Percentiles rank a stretch among this genome's conserved stretches.
These are phyloP conservation scores for Gossypium turneri DNA, from an alignment of 345 rosid species.

Conservation along the genomic window DNA sequence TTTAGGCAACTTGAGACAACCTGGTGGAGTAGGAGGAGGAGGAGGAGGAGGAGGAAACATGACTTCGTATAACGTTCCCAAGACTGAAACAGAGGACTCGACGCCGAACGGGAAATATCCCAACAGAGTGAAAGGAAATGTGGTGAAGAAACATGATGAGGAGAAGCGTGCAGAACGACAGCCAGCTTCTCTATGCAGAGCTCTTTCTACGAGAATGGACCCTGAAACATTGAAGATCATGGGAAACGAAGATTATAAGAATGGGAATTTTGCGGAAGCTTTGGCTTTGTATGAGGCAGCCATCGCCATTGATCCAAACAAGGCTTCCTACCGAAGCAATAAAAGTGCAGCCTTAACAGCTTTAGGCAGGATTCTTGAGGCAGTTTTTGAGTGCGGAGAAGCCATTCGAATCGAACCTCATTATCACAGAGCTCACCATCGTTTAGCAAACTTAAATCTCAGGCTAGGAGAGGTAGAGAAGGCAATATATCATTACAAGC, in stretches of 20 bases:
- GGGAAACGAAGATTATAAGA: constrained; percentile 98
- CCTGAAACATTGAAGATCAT: constrained; percentile 86
- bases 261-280: constrained; percentile 80
- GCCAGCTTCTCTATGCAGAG: constrained; percentile 64
- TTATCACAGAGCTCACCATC: constrained; percentile 91
- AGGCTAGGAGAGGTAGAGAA: constrained; percentile 94
- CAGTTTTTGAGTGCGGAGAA: constrained; percentile 86
- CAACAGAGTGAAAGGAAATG: constrained; percentile 47
- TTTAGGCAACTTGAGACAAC: constrained; percentile 73
- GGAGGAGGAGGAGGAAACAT: constrained; percentile 29
- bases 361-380: constrained; percentile 76
- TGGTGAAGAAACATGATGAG: constrained; percentile 34
- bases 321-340: constrained; percentile 88
- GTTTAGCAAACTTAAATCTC: constrained; percentile 74
- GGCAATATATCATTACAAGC: constrained; percentile 78
- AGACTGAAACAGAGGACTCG: constrained; percentile 17
- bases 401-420: constrained; percentile 81
- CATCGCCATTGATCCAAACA: constrained; percentile 76
- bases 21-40: constrained; percentile 23
- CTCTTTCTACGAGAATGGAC: constrained; percentile 88
- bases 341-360: constrained; percentile 90
- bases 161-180: constrained; percentile 23
- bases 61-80: constrained; percentile 21
- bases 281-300: constrained; percentile 93
- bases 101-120: constrained; percentile 32